Conservation (phyloP, 2,329 filamentous ascomycete species). For the Alternaria viburni region DNA sequence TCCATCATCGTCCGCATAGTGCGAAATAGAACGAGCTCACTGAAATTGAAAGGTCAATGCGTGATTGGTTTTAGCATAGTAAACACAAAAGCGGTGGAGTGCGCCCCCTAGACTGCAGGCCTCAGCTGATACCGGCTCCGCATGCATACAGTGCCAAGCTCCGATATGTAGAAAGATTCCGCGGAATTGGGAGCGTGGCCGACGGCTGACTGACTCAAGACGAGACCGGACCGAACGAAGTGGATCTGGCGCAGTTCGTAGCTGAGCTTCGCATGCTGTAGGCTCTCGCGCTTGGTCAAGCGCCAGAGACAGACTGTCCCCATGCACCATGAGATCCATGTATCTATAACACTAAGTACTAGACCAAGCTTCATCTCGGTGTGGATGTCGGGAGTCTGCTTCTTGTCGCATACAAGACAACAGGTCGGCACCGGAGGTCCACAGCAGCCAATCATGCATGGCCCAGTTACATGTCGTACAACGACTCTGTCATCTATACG, state of each 20-base stretch:
- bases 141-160: slow-evolving; percentile 12
- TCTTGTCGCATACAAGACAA: slow-evolving; percentile 1
- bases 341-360: neutral
- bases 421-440: slow-evolving; percentile 9
- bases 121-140: slow-evolving; percentile 9
- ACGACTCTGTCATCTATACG: slow-evolving; percentile 20
- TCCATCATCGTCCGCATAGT: neutral
- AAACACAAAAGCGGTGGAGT: neutral
- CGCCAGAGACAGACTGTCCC: neutral
- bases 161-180: slow-evolving; percentile 2
- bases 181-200: slow-evolving; percentile 12
- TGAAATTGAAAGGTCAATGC: neutral
- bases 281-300: neutral
- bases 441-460: slow-evolving; percentile 18
- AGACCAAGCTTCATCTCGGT: slow-evolving; percentile 7
- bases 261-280: neutral
- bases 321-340: neutral
- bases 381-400: slow-evolving; percentile 19
- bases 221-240: slow-evolving; percentile 12
- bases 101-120: neutral
- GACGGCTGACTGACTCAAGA: slow-evolving; percentile 11
- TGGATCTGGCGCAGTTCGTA: slow-evolving; percentile 9
- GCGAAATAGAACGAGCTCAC: neutral
- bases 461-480: slow-evolving; percentile 12
- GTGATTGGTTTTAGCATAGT: neutral